Evolutionary conservation across 2,329 filamentous ascomycete genomes (phyloP).

Genomic region (Septoria petroselini): DNA sequence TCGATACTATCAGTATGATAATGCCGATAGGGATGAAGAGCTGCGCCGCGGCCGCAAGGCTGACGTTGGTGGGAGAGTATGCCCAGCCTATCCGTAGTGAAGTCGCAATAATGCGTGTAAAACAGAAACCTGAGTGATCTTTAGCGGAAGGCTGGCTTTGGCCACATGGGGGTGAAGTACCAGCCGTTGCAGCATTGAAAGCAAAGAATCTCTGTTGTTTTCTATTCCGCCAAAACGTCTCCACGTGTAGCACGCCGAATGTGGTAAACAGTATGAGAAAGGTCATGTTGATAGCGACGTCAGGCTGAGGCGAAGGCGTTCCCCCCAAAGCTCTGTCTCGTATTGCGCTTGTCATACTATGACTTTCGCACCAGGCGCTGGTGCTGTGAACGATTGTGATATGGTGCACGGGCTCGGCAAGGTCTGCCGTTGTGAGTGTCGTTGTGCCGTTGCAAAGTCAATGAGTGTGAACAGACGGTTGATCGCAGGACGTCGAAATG

Average conservation of each 20-base stretch:
- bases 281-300: slow-evolving; percentile 63
- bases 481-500: neutral
- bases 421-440: slow-evolving; percentile 8
- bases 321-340: slow-evolving; percentile 54
- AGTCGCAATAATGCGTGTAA: slow-evolving; percentile 48
- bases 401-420: slow-evolving; percentile 3
- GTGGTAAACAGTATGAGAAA: slow-evolving; percentile 58
- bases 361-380: neutral
- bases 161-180: slow-evolving; percentile 36
- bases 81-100: slow-evolving; percentile 59
- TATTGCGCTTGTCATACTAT: slow-evolving; percentile 1
- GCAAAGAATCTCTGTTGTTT: slow-evolving; percentile 52
- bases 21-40: slow-evolving; percentile 73
- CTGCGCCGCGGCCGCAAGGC: slow-evolving; percentile 56
- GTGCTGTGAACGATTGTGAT: neutral
- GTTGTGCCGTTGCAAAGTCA: slow-evolving; percentile 7
- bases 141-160: slow-evolving; percentile 21
- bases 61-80: slow-evolving; percentile 41
- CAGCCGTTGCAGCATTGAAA: slow-evolving; percentile 56
- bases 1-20: slow-evolving; percentile 71
- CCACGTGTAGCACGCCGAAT: slow-evolving; percentile 58
- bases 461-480: neutral
- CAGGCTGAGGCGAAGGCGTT: slow-evolving; percentile 55
- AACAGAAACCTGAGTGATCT: slow-evolving; percentile 48
- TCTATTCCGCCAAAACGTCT: slow-evolving; percentile 55